Percentiles rank a stretch among this genome's conserved stretches.
These are phyloP conservation scores for Trifolium fragiferum DNA, from an alignment of 306 rosid species.

Conservation along the genomic window DNA sequence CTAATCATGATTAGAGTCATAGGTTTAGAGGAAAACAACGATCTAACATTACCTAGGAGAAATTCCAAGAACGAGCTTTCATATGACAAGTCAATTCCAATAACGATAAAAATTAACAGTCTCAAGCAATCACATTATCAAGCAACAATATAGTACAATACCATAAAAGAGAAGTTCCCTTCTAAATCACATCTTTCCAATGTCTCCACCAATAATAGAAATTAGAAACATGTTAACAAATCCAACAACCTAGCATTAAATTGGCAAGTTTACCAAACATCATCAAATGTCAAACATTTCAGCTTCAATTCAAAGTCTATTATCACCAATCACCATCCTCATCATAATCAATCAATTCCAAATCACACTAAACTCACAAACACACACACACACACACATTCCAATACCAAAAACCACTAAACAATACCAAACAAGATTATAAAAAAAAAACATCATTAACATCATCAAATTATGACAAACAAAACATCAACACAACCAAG, in stretches of 20 bases:
- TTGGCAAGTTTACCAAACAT: constrained; percentile 23
- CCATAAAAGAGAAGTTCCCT: constrained; percentile 39
- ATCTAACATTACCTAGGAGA: background rate
- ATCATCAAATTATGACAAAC: constrained; percentile 13
- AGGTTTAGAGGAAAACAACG: constrained; percentile 21
- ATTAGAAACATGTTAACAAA: constrained; percentile 35
- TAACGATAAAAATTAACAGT: background rate
- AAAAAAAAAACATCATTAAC: background rate
- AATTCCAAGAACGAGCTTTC: constrained; percentile 15
- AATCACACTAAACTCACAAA: background rate
- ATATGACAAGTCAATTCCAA: constrained; percentile 21
- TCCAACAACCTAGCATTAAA: constrained; percentile 26
- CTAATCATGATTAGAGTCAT: constrained; percentile 30
- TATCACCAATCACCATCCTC: constrained; percentile 29
- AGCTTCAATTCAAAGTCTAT: background rate
- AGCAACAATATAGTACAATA: constrained; percentile 15
- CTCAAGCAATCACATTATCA: constrained; percentile 36
- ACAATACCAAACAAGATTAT: constrained; percentile 9
- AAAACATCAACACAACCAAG: constrained; percentile 9
- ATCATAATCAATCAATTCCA: constrained; percentile 24
- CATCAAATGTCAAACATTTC: constrained; percentile 3
- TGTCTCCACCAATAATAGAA: constrained; percentile 12
- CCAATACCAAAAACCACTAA: constrained; percentile 28
- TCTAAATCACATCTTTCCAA: constrained; percentile 3
- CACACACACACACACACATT: constrained; percentile 4